Percentiles rank a stretch among this genome's conserved stretches.
These are phyloP conservation scores for Rhizomucor pusillus DNA, from an alignment of 371 early-diverging fungal genomes.

Conservation along the genomic window DNA sequence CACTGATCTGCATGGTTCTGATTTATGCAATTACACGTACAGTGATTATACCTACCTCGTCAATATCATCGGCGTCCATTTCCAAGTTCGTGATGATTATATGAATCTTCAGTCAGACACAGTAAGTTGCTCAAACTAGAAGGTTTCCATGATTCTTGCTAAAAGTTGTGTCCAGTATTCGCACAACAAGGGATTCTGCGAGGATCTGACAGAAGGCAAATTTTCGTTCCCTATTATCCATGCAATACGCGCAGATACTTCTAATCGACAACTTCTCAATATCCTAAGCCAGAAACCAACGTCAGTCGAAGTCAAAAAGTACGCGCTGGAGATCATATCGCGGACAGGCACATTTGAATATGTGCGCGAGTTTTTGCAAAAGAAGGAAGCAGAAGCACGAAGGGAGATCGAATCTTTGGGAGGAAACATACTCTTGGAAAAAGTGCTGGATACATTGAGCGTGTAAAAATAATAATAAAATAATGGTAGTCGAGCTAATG, in stretches of 20 bases:
- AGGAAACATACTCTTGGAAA: conserved; percentile 71
- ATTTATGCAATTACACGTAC: background rate
- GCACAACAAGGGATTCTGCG: conserved; percentile 92
- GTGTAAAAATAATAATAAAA: too few relatives aligned
- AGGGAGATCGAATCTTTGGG: conserved; percentile 67
- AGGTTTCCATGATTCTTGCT: background rate
- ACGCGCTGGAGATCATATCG: conserved; percentile 80
- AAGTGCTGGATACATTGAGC: conserved; percentile 40
- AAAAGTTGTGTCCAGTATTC: conserved; percentile 56
- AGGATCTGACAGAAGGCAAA: conserved; percentile 97
- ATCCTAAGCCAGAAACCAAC: conserved; percentile 85
- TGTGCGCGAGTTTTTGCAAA: conserved; percentile 53
- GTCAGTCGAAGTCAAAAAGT: conserved; percentile 80
- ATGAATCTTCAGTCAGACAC: conserved; percentile 83
- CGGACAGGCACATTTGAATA: conserved; percentile 79
- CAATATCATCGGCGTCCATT: conserved; percentile 86
- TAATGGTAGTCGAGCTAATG: too few relatives aligned
- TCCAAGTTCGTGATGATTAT: conserved; percentile 96
- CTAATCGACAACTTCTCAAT: conserved; percentile 65
- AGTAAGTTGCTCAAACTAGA: conserved; percentile 32
- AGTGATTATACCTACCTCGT: conserved; percentile 80
- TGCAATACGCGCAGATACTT: conserved; percentile 62
- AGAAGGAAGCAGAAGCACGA: conserved; percentile 60
- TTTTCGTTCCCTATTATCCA: conserved; percentile 94
- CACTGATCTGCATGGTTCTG: background rate